Base-by-base conservation (phyloP, 805 yeast genomes). In the Candida coquimbonensis region DNA sequence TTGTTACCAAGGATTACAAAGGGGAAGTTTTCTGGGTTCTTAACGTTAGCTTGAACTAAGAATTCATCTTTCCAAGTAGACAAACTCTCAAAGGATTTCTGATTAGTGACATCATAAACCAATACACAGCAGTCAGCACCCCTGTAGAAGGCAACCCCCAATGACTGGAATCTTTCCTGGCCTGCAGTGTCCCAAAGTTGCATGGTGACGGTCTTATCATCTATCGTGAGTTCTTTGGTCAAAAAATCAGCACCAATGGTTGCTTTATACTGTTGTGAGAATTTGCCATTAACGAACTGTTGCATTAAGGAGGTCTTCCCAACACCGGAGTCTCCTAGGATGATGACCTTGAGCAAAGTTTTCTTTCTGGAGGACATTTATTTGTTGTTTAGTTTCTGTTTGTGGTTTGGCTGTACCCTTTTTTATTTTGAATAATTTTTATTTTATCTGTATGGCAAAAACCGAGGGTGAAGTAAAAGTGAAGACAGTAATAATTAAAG, bases 151-250 rank as follows among this genome's bases (percentile, higher is more conserved):
- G 98, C 98, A 38, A 91, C 97, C 14, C 98, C 98, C 50, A 91
- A 72, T 48, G 95, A 83, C 68, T 93, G 98, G 74, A 91, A 91
- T 59, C 99, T 77, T 67, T 91, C 99, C 70, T 91, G 99, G 34
- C 99, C 99, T 8, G 98, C 98, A 38, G 99, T 91, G 62, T 91
- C 99, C 99, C 99, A 91, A 45, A 93, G 84, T 67, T 86, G 91
- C 68, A 70, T 66, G 7, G 74, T 70, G 14, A 72, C 75, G 13
- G 67, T 57, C 48, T 62, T 60, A 64, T 84, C 93, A 63, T 93
- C 98, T 48, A 93, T 78, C 26, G 75, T 70, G 49, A 91, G 78
- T 59, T 91, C 98, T 65, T 90, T 91, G 35, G 97, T 91, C 52
- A 89, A 74, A 63, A 91, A 91, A 64, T 93, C 98, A 2, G 98